Evolutionary conservation across 192 early-diverging fungal genomes (phyloP).

Genomic region (Rhizophagus sp.): DNA sequence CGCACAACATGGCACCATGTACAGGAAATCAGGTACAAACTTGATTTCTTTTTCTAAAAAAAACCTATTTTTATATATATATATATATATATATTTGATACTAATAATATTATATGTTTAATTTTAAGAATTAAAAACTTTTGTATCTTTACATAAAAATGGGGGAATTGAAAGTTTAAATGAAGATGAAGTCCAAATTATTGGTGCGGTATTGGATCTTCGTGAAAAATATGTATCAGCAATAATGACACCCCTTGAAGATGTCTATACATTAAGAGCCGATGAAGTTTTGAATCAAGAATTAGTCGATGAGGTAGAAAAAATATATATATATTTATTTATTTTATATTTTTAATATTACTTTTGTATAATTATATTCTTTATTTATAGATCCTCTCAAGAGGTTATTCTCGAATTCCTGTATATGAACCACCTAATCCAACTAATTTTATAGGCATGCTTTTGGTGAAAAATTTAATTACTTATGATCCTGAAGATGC

Average conservation of each 20-base stretch:
- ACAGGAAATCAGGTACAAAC: too few species aligned
- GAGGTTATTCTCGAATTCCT: conserved; percentile 78
- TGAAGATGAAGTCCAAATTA: conserved; percentile 78
- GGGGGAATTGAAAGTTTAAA: conserved; percentile 71
- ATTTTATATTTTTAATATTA: too few species aligned
- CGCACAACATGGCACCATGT: too few species aligned
- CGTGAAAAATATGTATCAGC: conserved; percentile 66
- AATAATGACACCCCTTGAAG: conserved; percentile 72
- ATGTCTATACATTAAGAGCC: conserved; percentile 68
- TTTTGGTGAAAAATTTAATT: conserved; percentile 76
- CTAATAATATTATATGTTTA: too few species aligned
- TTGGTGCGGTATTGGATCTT: conserved; percentile 75
- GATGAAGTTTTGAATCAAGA: conserved; percentile 62
- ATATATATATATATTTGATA: too few species aligned
- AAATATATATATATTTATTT: too few species aligned
- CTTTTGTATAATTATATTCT: not conserved
- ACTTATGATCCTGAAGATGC: conserved; percentile 72
- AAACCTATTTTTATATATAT: too few species aligned
- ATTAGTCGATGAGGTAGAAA: conserved; percentile 40
- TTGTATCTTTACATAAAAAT: conserved; percentile 73
- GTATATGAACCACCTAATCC: conserved; percentile 62
- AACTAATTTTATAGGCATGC: conserved; percentile 72
- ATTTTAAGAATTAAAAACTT: conserved; percentile 70
- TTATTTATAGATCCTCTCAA: conserved; percentile 59
- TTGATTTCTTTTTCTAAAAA: too few species aligned